phyloP scores from a whole-genome alignment of 495 filamentous ascomycete species.

The Cercophora scortea region DNA sequence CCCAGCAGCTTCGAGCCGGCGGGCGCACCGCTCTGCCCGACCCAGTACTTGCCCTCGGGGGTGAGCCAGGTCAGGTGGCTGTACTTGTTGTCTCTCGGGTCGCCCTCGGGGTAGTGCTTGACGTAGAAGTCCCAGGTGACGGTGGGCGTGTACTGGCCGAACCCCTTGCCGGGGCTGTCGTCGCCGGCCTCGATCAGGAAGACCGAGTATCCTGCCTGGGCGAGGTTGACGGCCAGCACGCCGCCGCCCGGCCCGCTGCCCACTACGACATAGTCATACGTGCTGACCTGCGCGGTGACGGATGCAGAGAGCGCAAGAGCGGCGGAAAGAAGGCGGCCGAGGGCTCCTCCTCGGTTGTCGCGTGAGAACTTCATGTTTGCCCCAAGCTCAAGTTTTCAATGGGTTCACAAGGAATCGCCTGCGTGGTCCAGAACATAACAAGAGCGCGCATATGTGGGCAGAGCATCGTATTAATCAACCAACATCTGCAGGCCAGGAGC shows the following conservation, averaged over 20 bases:
- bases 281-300: slow-evolving; percentile 1
- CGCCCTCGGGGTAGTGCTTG: slow-evolving; percentile 27
- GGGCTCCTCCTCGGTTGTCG: background rate
- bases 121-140: slow-evolving; percentile 32
- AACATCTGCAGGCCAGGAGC: no score
- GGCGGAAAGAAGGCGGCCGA: slow-evolving; percentile 2
- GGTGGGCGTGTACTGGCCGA: slow-evolving; percentile 24
- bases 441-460: no score
- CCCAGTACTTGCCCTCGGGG: slow-evolving; percentile 25
- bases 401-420: background rate
- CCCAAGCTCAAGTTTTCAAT: background rate
- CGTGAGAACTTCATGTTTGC: slow-evolving; percentile 5
- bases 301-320: slow-evolving; percentile 1
- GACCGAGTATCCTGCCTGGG: slow-evolving; percentile 47
- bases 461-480: no score
- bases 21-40: slow-evolving; percentile 24
- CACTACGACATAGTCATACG: slow-evolving; percentile 31
- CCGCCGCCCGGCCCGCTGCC: slow-evolving; percentile 49
- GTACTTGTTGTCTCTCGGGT: slow-evolving; percentile 21
- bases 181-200: slow-evolving; percentile 53
- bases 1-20: slow-evolving; percentile 22
- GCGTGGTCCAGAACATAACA: no score
- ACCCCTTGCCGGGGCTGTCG: slow-evolving; percentile 25
- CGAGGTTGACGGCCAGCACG: slow-evolving; percentile 48
- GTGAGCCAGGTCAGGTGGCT: slow-evolving; percentile 29